Evolutionary conservation across 1,139 yeast species (phyloP).

Genomic region (Candida pseudoviswanathii): DNA sequence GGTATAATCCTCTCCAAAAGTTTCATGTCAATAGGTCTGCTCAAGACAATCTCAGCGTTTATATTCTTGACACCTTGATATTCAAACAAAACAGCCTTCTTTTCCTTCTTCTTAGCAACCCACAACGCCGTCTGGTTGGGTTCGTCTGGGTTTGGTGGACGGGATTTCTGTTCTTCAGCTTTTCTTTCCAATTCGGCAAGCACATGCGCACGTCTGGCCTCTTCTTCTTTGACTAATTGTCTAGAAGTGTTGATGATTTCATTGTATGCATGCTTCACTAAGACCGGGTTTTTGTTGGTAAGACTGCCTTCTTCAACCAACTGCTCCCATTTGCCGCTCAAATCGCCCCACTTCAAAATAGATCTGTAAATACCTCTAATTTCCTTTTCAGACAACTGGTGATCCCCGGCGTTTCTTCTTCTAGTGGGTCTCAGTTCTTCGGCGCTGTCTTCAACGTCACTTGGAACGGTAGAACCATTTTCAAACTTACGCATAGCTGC

Average conservation of each 20-base stretch:
- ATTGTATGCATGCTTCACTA: conserved; percentile 71
- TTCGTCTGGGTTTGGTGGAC: conserved; percentile 33
- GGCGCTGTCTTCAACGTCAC: conserved; percentile 25
- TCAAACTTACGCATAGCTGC: conserved; percentile 66
- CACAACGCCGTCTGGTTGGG: conserved; percentile 48
- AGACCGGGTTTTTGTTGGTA: conserved; percentile 83
- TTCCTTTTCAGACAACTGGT: conserved; percentile 79
- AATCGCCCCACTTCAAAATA: conserved; percentile 79
- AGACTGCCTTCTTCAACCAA: conserved; percentile 88
- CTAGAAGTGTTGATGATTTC: conserved; percentile 69
- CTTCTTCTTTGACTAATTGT: conserved; percentile 67
- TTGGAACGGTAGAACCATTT: conserved; percentile 32
- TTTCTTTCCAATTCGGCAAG: conserved; percentile 62
- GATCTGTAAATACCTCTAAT: conserved; percentile 85
- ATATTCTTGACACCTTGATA: conserved; percentile 85
- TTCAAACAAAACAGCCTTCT: conserved; percentile 85
- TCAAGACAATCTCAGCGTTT: conserved; percentile 85
- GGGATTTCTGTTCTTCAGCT: conserved; percentile 58
- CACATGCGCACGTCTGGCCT: conserved; percentile 56
- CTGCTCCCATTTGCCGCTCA: conserved; percentile 81
- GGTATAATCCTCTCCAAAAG: conserved; percentile 63
- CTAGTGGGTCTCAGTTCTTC: conserved; percentile 19
- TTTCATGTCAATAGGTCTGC: conserved; percentile 82
- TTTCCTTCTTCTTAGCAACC: conserved; percentile 71
- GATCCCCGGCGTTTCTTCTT: conserved; percentile 46